Conservation (phyloP, 1,284 basidiomycete genomes). For the Ustilago trichophora region DNA sequence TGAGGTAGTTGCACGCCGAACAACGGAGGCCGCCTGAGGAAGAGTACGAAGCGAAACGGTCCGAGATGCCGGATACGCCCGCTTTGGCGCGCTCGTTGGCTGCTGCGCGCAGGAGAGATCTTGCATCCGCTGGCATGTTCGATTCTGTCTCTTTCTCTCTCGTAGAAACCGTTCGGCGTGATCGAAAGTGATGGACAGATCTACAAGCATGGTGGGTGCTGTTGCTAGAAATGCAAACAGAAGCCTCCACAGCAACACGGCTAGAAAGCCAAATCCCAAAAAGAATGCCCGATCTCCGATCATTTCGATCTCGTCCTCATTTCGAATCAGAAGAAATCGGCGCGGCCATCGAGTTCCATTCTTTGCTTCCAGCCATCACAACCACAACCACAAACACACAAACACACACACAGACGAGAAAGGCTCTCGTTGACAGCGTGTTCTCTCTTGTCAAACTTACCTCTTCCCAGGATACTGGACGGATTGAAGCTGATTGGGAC, state of each 20-base stretch:
- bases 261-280: not conserved
- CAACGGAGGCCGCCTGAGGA: slow-evolving; percentile 45
- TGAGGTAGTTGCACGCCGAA: slow-evolving; percentile 46
- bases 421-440: no score
- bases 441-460: no score
- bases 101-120: slow-evolving; percentile 42
- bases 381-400: slow-evolving; percentile 1
- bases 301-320: not conserved
- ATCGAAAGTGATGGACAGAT: not conserved
- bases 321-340: not conserved
- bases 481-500: no score
- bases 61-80: slow-evolving; percentile 16
- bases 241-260: not conserved
- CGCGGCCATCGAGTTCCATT: no score
- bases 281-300: not conserved
- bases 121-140: slow-evolving; percentile 41
- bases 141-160: not conserved
- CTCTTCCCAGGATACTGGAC: no score
- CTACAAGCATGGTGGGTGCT: not conserved
- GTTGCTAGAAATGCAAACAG: no score
- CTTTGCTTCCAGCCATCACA: not conserved
- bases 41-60: slow-evolving; percentile 51
- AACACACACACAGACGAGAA: no score
- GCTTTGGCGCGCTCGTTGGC: slow-evolving; percentile 29
- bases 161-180: no score